phyloP scores from a whole-genome alignment of 495 filamentous ascomycete species.

The Aspergillus cristatus region DNA sequence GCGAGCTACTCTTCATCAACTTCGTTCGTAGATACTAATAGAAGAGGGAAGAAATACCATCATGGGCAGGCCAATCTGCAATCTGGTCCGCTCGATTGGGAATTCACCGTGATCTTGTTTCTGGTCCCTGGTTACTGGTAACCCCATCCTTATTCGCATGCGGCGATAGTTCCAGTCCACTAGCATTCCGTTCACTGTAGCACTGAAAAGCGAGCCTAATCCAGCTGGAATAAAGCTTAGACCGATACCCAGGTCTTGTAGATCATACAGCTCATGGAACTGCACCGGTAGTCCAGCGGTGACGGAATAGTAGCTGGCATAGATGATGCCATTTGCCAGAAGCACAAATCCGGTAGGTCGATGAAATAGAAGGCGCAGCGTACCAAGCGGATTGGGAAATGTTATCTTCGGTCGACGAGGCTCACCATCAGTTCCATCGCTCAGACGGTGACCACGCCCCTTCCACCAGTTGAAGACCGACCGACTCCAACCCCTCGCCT shows the following conservation, averaged over 20 bases:
- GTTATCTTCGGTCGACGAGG: constrained; percentile 30
- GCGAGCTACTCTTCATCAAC: constrained; percentile 12
- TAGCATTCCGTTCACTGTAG: constrained; percentile 69
- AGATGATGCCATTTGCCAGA: constrained; percentile 29
- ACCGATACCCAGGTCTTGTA: constrained; percentile 28
- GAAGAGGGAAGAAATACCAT: constrained; percentile 8
- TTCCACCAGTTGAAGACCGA: constrained; percentile 7
- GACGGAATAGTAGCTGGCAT: constrained; percentile 30
- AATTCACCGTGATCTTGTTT: constrained; percentile 29
- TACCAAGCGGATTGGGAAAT: constrained; percentile 23
- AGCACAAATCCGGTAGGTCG: constrained; percentile 46
- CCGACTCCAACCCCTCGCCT: constrained; percentile 14
- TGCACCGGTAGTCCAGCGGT: constrained; percentile 22
- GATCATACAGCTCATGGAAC: constrained; percentile 18
- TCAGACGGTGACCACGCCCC: background rate
- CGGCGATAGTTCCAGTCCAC: constrained; percentile 43
- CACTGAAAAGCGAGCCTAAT: constrained; percentile 54
- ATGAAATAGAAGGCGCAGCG: constrained; percentile 42
- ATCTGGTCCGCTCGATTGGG: constrained; percentile 34
- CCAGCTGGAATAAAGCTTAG: constrained; percentile 29
- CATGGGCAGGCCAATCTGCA: constrained; percentile 32
- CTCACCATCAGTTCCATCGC: background rate
- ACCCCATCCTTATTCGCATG: constrained; percentile 11
- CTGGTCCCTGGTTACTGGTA: constrained; percentile 31
- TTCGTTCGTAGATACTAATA: background rate